Conservation (phyloP, 2,329 filamentous ascomycete genomes). For the Coniella vitis region DNA sequence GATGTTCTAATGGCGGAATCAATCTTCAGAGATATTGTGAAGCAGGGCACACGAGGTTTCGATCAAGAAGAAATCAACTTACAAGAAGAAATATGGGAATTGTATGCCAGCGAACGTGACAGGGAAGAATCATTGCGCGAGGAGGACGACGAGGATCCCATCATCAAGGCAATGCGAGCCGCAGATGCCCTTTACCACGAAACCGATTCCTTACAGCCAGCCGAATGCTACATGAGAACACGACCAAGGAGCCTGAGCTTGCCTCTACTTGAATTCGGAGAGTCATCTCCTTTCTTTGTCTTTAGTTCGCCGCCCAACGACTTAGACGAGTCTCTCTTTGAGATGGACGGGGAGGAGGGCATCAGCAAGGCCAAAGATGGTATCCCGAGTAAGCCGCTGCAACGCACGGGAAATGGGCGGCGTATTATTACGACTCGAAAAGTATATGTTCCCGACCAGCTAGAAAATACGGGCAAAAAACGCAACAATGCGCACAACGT, state of each 20-base stretch:
- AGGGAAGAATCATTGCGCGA: slow-evolving; percentile 12
- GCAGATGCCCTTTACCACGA: slow-evolving; percentile 51
- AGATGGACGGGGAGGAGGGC: neutral
- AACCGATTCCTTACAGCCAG: slow-evolving; percentile 47
- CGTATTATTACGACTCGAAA: neutral
- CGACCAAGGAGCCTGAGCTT: slow-evolving; percentile 44
- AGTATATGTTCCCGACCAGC: slow-evolving; percentile 4
- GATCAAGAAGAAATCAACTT: slow-evolving; percentile 5
- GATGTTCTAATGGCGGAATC: slow-evolving; percentile 42
- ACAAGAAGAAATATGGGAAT: slow-evolving; percentile 4
- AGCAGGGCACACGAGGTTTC: slow-evolving; percentile 31
- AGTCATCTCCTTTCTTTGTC: slow-evolving; percentile 40
- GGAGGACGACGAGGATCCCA: slow-evolving; percentile 36
- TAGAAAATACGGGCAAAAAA: slow-evolving; percentile 31
- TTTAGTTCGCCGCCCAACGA: slow-evolving; percentile 31
- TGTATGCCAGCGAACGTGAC: slow-evolving; percentile 14
- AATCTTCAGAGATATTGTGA: slow-evolving; percentile 44
- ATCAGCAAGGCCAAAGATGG: neutral
- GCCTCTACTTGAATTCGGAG: slow-evolving; percentile 39
- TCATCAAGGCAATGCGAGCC: slow-evolving; percentile 49
- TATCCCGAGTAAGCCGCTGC: neutral
- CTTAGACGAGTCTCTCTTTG: neutral
- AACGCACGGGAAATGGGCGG: neutral
- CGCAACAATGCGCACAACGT: slow-evolving; percentile 19
- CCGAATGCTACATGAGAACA: slow-evolving; percentile 30